Evolutionary conservation across 352 stramenopile species (phyloP), one percentile per base, ranked within the genome.

Genomic region (Thalassiosira hispida): DNA sequence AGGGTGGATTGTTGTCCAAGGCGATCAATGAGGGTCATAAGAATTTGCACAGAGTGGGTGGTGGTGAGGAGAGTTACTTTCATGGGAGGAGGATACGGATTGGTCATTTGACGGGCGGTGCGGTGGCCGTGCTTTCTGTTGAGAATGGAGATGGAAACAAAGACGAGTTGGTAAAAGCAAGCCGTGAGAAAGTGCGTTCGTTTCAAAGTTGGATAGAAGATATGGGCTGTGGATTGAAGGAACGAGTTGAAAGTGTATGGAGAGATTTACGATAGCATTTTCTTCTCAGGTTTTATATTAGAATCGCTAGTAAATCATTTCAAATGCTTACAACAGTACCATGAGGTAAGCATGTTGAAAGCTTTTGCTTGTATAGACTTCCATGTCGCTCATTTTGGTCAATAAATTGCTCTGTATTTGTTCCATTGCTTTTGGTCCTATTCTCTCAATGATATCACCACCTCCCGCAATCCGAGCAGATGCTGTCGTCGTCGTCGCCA

Each of bases 51-150:
- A 38, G 46, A 0, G 73, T 74, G 59, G 79, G 79, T 49, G 79
- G 79, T 11, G 79, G 79, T 14, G 57, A 27, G 53, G 79, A 83
- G 35, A 77, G 62, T 77, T 65, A 66, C 31, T 86, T 86, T 68
- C 88, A 93, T 69, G 84, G 81, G 29, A 49, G 73, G 2, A 73
- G 72, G 42, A 56, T 79, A 44, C 66, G 88, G 60, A 56, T 84
- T 5, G 73, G 86, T 76, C 88, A 93, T 79, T 73, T 92, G 29
- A 74, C 84, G 9, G 86, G 88, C 59, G 82, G 85, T 23, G 46
- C 87, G n/a, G 46, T 93, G 14, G 85, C 66, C 1, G 77, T 73
- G 11, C 35, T 71, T 5, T 78, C 79, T 12, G 74, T 85, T 31
- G 63, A 66, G 1, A 27, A 68, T 11, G 75, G 38, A 1, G 25